These are phyloP conservation scores for Rhododendron griersonianum DNA, from an alignment of 148 eudicot genomes.

Conservation along the genomic window DNA sequence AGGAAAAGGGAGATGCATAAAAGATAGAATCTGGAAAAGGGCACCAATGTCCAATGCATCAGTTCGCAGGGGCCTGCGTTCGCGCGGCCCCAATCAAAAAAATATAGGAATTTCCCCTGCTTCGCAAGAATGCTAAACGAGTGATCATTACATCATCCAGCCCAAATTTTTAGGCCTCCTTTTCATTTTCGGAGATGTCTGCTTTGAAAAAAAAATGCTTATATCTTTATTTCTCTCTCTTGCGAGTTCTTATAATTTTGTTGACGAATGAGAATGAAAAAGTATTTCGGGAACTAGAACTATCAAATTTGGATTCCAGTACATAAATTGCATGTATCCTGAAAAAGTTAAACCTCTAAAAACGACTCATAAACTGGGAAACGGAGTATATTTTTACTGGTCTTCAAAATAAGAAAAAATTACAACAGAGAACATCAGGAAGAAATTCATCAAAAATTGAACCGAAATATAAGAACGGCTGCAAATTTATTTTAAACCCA, in stretches of 20 bases:
- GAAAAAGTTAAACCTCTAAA: background rate
- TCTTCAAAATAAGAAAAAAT: background rate
- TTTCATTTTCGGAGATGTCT: background rate
- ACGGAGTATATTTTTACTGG: background rate
- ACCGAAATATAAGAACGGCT: background rate
- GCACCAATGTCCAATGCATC: background rate
- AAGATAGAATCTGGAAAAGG: background rate
- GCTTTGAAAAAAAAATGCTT: background rate
- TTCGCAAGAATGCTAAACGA: background rate
- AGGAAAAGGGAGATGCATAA: background rate
- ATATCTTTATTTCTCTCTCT: background rate
- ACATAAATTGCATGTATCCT: background rate
- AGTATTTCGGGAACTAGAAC: background rate
- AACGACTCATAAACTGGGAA: background rate
- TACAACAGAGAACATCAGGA: background rate
- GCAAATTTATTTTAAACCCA: background rate
- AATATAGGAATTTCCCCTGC: background rate
- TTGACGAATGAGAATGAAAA: background rate
- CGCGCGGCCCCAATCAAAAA: too few species aligned
- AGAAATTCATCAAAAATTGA: background rate
- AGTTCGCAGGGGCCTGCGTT: background rate
- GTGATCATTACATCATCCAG: background rate
- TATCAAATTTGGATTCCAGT: background rate
- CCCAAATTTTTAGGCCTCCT: background rate
- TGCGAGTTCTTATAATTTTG: background rate